Evolutionary conservation across 345 rosid genomes (phyloP).

Genomic region (Clarkia xantiana): DNA sequence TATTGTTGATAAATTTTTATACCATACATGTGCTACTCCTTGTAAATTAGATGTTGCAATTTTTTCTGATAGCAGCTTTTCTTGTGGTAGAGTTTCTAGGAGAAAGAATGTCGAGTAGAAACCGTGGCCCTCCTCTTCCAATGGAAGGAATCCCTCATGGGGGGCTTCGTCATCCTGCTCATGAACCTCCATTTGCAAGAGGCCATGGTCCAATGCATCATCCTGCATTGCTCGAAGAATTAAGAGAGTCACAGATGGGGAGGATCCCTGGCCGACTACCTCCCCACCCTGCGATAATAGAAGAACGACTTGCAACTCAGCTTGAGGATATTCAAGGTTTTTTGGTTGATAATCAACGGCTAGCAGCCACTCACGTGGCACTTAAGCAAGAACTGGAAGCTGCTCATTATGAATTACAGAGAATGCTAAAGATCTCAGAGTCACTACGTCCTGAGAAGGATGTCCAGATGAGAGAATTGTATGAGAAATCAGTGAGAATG

Average conservation of each 20-base stretch:
- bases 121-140: slow-evolving; percentile 25
- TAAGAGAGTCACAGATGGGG: slow-evolving; percentile 45
- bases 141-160: slow-evolving; percentile 30
- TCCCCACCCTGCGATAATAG: slow-evolving; percentile 46
- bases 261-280: slow-evolving; percentile 51
- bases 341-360: slow-evolving; percentile 70
- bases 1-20: too few species aligned
- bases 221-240: slow-evolving; percentile 45
- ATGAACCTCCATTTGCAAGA: slow-evolving; percentile 40
- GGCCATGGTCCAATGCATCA: slow-evolving; percentile 41
- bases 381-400: slow-evolving; percentile 86
- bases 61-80: background rate
- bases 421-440: slow-evolving; percentile 49
- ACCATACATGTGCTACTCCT: too few species aligned
- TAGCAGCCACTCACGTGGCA: slow-evolving; percentile 88
- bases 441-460: slow-evolving; percentile 63
- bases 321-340: slow-evolving; percentile 83
- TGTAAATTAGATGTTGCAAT: too few species aligned
- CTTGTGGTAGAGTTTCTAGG: background rate
- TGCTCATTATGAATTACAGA: slow-evolving; percentile 63
- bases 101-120: slow-evolving; percentile 22
- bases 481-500: slow-evolving; percentile 51
- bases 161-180: slow-evolving; percentile 36
- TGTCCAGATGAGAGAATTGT: slow-evolving; percentile 71
- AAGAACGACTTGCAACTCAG: slow-evolving; percentile 67